These are phyloP conservation scores for Setomelanomma holmii DNA, from an alignment of 2,329 filamentous ascomycete genomes.

Conservation along the genomic window DNA sequence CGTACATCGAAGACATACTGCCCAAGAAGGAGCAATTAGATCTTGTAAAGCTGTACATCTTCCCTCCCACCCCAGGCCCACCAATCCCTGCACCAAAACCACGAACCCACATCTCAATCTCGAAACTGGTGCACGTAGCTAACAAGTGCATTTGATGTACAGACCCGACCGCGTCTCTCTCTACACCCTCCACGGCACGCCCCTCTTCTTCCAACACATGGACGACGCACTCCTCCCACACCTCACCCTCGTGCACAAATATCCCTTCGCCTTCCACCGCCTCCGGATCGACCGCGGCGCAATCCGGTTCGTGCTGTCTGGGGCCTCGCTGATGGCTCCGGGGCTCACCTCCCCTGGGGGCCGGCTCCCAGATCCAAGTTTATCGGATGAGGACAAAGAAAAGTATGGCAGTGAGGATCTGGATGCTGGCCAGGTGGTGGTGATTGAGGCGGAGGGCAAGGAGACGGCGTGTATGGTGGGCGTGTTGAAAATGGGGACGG, in stretches of 20 bases:
- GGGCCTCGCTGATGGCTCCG: constrained; percentile 95
- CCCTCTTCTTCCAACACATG: constrained; percentile 91
- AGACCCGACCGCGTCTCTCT: constrained; percentile 86
- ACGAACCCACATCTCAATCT: not conserved
- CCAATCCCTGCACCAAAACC: not conserved
- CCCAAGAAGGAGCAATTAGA: constrained; percentile 94
- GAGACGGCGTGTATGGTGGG: constrained; percentile 89
- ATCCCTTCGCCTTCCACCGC: constrained; percentile 81
- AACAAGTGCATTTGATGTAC: constrained; percentile 3
- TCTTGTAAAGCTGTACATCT: constrained; percentile 78
- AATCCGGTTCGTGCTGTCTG: constrained; percentile 93
- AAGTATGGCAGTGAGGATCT: constrained; percentile 70
- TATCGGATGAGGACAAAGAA: constrained; percentile 47
- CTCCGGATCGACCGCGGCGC: constrained; percentile 94
- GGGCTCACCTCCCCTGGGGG: constrained; percentile 87
- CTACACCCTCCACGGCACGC: constrained; percentile 78
- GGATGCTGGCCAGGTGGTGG: constrained; percentile 81
- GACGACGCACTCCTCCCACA: constrained; percentile 83
- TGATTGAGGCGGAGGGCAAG: constrained; percentile 92
- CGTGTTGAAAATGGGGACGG: constrained; percentile 80
- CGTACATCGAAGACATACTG: constrained; percentile 90
- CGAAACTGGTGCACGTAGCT: not conserved
- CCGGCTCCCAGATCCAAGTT: constrained; percentile 67
- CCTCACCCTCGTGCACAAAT: constrained; percentile 86
- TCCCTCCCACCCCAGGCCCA: not conserved